phyloP scores from a whole-genome alignment of 164 flowering plant species.

The Macadamia integrifolia region DNA sequence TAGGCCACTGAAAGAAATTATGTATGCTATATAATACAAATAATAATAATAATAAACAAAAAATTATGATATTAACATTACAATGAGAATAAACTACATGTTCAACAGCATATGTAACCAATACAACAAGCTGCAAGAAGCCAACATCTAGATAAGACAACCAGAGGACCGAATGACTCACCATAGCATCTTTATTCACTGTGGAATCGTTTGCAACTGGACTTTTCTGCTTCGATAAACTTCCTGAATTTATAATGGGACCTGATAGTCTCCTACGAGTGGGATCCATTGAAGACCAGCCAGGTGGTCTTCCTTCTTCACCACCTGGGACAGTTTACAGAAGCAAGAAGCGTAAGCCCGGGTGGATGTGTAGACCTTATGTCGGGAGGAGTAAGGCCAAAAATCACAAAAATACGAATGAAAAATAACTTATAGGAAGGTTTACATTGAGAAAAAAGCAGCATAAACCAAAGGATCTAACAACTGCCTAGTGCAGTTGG shows the following conservation, averaged over 20 bases:
- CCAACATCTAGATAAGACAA: background rate
- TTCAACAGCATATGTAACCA: too few relatives aligned
- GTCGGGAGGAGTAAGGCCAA: background rate
- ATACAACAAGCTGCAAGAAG: background rate
- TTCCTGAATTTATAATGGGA: conserved; percentile 44
- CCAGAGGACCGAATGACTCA: conserved; percentile 16
- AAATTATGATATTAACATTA: too few relatives aligned
- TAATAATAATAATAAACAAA: too few relatives aligned
- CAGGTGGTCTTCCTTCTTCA: conserved; percentile 53
- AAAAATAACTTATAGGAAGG: background rate
- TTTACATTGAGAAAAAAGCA: background rate
- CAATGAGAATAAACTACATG: too few relatives aligned
- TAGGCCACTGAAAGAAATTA: too few relatives aligned
- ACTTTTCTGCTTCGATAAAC: conserved; percentile 59
- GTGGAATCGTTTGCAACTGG: conserved; percentile 55
- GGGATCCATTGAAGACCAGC: conserved; percentile 46
- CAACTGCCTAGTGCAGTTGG: too few relatives aligned
- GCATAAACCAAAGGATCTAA: background rate
- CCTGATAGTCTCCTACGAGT: conserved; percentile 60
- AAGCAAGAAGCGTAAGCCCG: background rate
- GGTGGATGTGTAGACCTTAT: background rate
- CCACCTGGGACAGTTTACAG: conserved; percentile 29
- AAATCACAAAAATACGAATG: background rate
- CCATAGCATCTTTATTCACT: conserved; percentile 53
- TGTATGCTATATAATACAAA: too few relatives aligned